Evolutionary conservation across 2,329 filamentous ascomycete species (phyloP), one percentile per base, ranked within the genome.

Genomic region (Sporothrix brasiliensis): DNA sequence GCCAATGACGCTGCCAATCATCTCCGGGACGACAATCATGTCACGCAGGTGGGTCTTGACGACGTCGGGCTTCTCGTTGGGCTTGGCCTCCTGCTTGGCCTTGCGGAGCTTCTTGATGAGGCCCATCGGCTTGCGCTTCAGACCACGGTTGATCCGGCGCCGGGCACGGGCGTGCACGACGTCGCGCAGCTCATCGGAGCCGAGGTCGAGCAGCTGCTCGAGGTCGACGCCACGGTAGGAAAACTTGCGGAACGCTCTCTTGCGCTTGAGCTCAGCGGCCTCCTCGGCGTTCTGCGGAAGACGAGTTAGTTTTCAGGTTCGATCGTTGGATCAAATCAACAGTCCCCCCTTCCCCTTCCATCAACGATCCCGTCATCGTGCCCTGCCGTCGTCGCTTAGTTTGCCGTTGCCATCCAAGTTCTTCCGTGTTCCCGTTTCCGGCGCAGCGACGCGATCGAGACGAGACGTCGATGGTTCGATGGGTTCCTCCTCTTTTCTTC

Each of bases 31-130:
- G 82, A 99, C 91, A 84, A 99, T 97, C 95, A 99, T 99, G 88
- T 99, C 91, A 85, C 94, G 94, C 80, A 99, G 91, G 85, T 99
- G 94, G 75, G 94, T 99, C 92, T 97, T 97, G 88, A 98, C 94
- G 80, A 95, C 89, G 82, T 97, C 94, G 82, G 94, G 94, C 92
- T 98, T 97, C 93, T 98, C 94, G 87, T 99, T 99, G 83, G 95
- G 95, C 88, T 92, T 93, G 79, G 94, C 94, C 87, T 97, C 93
- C 86, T 97, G 93, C 91, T 97, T 97, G 78, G 95, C 91, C 89
- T 97, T 98, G 84, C 95, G 94, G 81, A 99, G 93, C 91, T 99
- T 99, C 93, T 98, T 98, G 91, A 99, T 98, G 81, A 99, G 88
- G 80, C 95, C 95, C 95, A 99, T 98, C 80, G 95, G 95, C 89